Percentiles rank a stretch among this genome's conserved stretches.
phyloP scores from a whole-genome alignment of 805 yeast genomes.

The Grigorovia transvaalensis region DNA sequence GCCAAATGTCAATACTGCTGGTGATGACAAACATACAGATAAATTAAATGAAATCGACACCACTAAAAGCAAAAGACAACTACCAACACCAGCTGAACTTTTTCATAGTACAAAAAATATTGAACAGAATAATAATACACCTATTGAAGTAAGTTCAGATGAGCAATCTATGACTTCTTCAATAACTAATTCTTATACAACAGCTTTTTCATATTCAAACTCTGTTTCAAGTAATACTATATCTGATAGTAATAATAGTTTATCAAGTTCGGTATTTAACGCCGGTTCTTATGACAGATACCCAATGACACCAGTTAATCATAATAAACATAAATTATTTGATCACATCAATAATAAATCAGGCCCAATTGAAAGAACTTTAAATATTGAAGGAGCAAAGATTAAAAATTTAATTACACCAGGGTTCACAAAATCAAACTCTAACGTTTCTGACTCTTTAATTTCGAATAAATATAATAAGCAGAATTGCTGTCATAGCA shows the following conservation, averaged over 20 bases:
- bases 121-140: neutral
- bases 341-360: neutral
- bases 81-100: neutral
- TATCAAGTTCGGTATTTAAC: neutral
- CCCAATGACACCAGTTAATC: neutral
- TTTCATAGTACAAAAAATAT: neutral
- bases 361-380: neutral
- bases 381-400: neutral
- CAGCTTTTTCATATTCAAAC: neutral
- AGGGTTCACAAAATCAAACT: neutral
- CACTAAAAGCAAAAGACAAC: neutral
- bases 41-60: no score
- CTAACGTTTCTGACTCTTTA: neutral
- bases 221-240: neutral
- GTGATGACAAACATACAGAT: neutral
- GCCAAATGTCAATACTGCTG: neutral
- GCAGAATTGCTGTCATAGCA: neutral
- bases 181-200: neutral
- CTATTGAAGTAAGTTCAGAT: neutral
- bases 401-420: neutral
- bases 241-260: no score
- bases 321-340: neutral
- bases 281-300: neutral
- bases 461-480: no score
- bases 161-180: neutral